Conservation (phyloP, 257 asterid genomes). For the Ocimum tenuiflorum region DNA sequence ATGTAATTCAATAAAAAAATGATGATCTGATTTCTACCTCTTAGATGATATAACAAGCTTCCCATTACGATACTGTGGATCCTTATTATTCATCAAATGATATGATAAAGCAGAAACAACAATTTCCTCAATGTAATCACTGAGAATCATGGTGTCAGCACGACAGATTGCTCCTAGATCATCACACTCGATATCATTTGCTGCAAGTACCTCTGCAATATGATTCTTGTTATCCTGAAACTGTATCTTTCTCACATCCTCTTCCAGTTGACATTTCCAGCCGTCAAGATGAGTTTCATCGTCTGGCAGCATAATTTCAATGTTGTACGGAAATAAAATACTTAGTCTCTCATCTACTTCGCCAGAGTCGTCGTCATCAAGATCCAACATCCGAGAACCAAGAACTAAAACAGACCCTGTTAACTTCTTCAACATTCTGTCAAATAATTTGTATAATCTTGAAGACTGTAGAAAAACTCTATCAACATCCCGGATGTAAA, state of each 20-base stretch:
- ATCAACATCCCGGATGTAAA: slow-evolving; percentile 74
- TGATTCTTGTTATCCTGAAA: slow-evolving; percentile 80
- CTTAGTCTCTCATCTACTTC: slow-evolving; percentile 50
- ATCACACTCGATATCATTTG: slow-evolving; percentile 78
- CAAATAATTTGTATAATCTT: slow-evolving; percentile 50
- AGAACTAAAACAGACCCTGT: slow-evolving; percentile 79
- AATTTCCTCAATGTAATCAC: slow-evolving; percentile 75
- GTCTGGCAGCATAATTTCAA: slow-evolving; percentile 75
- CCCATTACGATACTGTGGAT: slow-evolving; percentile 83
- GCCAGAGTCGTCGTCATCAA: slow-evolving; percentile 41
- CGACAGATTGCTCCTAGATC: slow-evolving; percentile 72
- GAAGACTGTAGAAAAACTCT: slow-evolving; percentile 52
- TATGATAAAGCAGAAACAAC: slow-evolving; percentile 69
- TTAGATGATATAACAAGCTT: slow-evolving; percentile 82
- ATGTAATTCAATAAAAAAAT: too few species aligned
- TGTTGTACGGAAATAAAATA: slow-evolving; percentile 61
- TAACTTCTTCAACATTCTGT: slow-evolving; percentile 61
- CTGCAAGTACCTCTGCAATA: slow-evolving; percentile 79
- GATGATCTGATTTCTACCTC: too few species aligned
- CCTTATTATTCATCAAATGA: slow-evolving; percentile 58
- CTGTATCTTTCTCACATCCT: slow-evolving; percentile 65
- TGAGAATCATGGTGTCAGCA: slow-evolving; percentile 55
- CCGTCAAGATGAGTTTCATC: slow-evolving; percentile 58
- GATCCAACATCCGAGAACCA: slow-evolving; percentile 66
- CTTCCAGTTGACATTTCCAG: slow-evolving; percentile 87